A percentile compares a stretch with the other conserved stretches of the same genome.
Evolutionary conservation across 306 rosid species (phyloP).

Genomic region (Casuarina cunninghamiana): DNA sequence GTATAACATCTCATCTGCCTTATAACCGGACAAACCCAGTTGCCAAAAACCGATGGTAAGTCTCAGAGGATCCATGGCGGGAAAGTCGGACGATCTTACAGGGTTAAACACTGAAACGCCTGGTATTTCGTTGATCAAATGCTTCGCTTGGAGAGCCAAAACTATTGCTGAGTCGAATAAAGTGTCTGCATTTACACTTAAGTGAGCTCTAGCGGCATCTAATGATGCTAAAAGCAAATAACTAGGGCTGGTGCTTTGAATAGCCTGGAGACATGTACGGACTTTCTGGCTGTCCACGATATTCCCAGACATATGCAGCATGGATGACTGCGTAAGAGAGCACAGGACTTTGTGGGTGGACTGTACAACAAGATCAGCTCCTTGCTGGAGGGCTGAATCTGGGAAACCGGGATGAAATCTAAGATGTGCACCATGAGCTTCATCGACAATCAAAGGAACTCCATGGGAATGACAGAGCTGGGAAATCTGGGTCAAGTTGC

Average conservation of each 20-base stretch:
- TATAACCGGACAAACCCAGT: constrained; percentile 78
- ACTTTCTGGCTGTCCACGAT: constrained; percentile 57
- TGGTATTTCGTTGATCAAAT: constrained; percentile 37
- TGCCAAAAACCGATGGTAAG: constrained; percentile 74
- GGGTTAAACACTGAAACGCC: constrained; percentile 60
- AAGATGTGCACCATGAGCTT: constrained; percentile 93
- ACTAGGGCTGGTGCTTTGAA: constrained; percentile 90
- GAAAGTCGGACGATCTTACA: constrained; percentile 45
- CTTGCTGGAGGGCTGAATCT: constrained; percentile 72
- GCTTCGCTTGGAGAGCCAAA: constrained; percentile 56
- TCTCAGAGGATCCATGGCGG: constrained; percentile 63
- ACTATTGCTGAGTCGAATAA: constrained; percentile 52
- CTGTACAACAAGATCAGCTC: constrained; percentile 72
- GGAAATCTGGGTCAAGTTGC: constrained; percentile 59
- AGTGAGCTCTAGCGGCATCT: constrained; percentile 90
- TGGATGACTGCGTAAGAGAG: constrained; percentile 87
- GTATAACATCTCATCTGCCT: constrained; percentile 67
- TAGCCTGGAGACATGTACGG: constrained; percentile 72
- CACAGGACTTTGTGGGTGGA: constrained; percentile 83
- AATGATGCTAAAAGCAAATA: constrained; percentile 83
- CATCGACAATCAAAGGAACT: constrained; percentile 85
- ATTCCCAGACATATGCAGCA: constrained; percentile 76
- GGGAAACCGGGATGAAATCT: constrained; percentile 79
- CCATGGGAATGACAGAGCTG: constrained; percentile 64
- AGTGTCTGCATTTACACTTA: constrained; percentile 55